Conservation (phyloP, 192 early-diverging fungal genomes). For the Backusella morwellensis region DNA sequence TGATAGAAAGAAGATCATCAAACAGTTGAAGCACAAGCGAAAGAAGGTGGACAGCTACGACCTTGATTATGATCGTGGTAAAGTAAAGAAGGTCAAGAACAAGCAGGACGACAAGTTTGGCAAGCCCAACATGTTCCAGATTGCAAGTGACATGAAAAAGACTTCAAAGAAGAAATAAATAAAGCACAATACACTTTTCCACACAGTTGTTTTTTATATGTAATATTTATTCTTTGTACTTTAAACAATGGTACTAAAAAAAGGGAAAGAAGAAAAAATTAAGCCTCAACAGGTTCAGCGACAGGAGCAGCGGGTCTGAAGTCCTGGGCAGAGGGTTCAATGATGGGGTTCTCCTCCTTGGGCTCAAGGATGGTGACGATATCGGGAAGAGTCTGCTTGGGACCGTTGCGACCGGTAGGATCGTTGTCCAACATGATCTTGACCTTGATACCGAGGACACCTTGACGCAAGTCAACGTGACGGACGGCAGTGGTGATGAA, state of each 20-base stretch:
- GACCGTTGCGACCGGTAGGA: conserved; percentile 89
- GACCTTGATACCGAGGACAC: no score
- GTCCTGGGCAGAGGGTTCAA: conserved; percentile 67
- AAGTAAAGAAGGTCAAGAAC: conserved; percentile 70
- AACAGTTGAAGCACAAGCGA: conserved; percentile 50
- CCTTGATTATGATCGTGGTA: conserved; percentile 72
- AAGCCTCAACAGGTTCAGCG: conserved; percentile 24
- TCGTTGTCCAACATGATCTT: conserved; percentile 67
- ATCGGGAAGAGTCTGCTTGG: conserved; percentile 96
- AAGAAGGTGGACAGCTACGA: conserved; percentile 58
- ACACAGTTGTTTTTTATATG: neutral
- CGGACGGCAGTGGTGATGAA: conserved; percentile 85
- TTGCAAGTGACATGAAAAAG: conserved; percentile 35
- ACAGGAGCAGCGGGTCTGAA: conserved; percentile 36
- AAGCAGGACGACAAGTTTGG: conserved; percentile 45
- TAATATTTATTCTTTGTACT: neutral
- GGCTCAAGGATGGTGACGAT: conserved; percentile 91
- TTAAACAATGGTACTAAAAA: neutral
- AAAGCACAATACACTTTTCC: neutral
- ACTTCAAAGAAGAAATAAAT: neutral
- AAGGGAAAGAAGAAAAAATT: neutral
- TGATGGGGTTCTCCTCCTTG: conserved; percentile 80
- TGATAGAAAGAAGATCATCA: conserved; percentile 35
- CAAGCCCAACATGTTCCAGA: conserved; percentile 45
- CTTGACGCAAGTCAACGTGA: conserved; percentile 87